Evolutionary conservation across 345 rosid species (phyloP).

Genomic region (Pugionium dolabratum): DNA sequence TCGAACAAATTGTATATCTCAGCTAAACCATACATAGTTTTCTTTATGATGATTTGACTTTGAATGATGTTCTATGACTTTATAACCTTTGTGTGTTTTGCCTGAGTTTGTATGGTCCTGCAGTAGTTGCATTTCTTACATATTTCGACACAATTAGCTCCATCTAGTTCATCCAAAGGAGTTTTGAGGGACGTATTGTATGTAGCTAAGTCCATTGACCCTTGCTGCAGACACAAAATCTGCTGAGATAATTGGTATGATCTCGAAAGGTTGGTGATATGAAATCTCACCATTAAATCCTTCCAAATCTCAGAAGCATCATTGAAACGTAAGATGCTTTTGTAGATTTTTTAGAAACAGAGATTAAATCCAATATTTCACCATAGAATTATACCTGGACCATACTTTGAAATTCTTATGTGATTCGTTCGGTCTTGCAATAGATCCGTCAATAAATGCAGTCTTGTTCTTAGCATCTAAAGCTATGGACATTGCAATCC

Average conservation of each 20-base stretch:
- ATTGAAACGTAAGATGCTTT: not conserved
- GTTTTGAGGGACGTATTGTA: not conserved
- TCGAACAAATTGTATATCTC: too few relatives aligned
- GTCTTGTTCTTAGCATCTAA: not conserved
- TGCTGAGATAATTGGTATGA: not conserved
- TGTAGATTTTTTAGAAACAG: not conserved
- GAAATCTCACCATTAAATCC: not conserved
- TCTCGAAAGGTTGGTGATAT: not conserved
- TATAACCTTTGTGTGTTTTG: not conserved
- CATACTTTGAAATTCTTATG: not conserved
- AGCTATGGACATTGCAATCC: not conserved
- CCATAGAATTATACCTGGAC: not conserved
- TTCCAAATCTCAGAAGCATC: not conserved
- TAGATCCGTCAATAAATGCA: not conserved
- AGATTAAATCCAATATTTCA: not conserved
- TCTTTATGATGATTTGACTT: too few relatives aligned
- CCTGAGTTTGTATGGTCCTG: fast-evolving
- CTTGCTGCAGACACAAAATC: not conserved
- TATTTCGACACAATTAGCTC: not conserved
- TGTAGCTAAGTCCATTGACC: not conserved
- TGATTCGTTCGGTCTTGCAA: not conserved
- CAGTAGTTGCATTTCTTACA: not conserved
- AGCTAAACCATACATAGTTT: too few relatives aligned
- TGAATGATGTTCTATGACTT: not conserved
- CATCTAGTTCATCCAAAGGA: not conserved